A percentile compares a stretch with the other conserved stretches of the same genome.
These are phyloP conservation scores for Lagenidium sp. DNA, from an alignment of 352 stramenopile genomes.

Conservation along the genomic window DNA sequence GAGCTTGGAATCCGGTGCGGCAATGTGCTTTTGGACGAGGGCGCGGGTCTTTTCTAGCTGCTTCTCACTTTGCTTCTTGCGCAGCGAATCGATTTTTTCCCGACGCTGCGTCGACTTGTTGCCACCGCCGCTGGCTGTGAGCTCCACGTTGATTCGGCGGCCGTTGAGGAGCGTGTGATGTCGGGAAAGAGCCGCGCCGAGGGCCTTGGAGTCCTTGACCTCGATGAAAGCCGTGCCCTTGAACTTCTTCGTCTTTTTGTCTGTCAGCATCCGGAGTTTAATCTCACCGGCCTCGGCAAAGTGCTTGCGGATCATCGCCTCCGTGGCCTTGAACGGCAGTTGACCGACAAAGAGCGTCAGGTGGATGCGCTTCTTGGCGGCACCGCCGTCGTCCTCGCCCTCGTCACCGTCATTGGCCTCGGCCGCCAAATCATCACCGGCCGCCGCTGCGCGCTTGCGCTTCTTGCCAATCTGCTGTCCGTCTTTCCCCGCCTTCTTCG, in stretches of 20 bases:
- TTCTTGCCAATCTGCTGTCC: conserved; percentile 26
- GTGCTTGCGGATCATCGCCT: conserved; percentile 51
- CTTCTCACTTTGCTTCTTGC: conserved; percentile 77
- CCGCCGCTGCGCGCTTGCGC: conserved; percentile 29
- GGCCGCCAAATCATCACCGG: conserved; percentile 13
- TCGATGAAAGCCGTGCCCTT: conserved; percentile 84
- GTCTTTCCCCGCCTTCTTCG: conserved; percentile 17
- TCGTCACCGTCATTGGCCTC: conserved; percentile 15
- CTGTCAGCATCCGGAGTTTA: conserved; percentile 69
- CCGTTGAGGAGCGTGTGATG: conserved; percentile 76
- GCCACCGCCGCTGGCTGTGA: conserved; percentile 70
- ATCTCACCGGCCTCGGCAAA: conserved; percentile 73
- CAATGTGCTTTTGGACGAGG: conserved; percentile 75
- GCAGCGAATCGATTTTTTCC: conserved; percentile 55
- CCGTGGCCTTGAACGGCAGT: conserved; percentile 67
- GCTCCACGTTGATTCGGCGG: conserved; percentile 83
- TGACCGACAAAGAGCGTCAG: conserved; percentile 82
- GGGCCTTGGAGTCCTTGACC: conserved; percentile 72
- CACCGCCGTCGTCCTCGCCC: conserved; percentile 10
- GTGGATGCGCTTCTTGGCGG: conserved; percentile 74
- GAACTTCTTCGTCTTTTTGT: conserved; percentile 79
- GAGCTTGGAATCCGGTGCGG: conserved; percentile 61
- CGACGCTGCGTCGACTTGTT: conserved; percentile 75
- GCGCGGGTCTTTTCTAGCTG: conserved; percentile 79
- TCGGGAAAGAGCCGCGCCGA: conserved; percentile 63